Base-by-base conservation (phyloP, 192 early-diverging fungal genomes). In the Gryganskiella cystojenkinii region DNA sequence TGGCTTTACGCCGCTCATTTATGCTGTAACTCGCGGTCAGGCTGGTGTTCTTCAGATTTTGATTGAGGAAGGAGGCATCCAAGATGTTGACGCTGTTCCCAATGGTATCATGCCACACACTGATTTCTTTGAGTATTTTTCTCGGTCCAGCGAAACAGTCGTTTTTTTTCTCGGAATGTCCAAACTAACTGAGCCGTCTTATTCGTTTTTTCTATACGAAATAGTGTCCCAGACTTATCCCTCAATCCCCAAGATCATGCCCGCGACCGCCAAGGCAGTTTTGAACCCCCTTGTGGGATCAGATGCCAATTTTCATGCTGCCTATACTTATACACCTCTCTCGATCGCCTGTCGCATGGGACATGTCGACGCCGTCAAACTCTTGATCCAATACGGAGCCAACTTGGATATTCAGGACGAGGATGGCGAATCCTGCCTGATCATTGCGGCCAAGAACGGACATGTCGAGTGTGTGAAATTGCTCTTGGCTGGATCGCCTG, bases 351-450 rank as follows among this genome's bases (percentile, higher is more conserved):
- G 81, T 54, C 83, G 86, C 30, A 50, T 85, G 31, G 82, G 81
- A 7, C 85, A 91, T 59, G 55, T 76, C 0, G 67, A 70, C 3
- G 79, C 86, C 17, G 74, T 88, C 4, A 58, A 70, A 20, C 58
- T 91, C 20, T 67, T 94, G 4, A 73, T 94, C 14, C 56, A 59
- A 2, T 65, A 75, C 34, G 85, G 87, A 17, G 89, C 89, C 24
- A 69, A 90, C 52, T 60, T 84, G 31, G 85, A 93, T 71, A 59
- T 87, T 33, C 71, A 81, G 17, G 91, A 94, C 67, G 76, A 90
- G 30, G 90, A 92, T 53, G 91, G 89, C n/a, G 93, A 92, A 71
- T 87, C 89, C 0, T 80, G 88, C 2, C 50, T 92, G 17, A 80
- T 88, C 20, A 64, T 90, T 50, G 82, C 86, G 9, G 69, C 84